Percentiles rank a stretch among this genome's conserved stretches.
These are phyloP conservation scores for Vararia minispora DNA, from an alignment of 768 basidiomycete genomes.

Conservation along the genomic window DNA sequence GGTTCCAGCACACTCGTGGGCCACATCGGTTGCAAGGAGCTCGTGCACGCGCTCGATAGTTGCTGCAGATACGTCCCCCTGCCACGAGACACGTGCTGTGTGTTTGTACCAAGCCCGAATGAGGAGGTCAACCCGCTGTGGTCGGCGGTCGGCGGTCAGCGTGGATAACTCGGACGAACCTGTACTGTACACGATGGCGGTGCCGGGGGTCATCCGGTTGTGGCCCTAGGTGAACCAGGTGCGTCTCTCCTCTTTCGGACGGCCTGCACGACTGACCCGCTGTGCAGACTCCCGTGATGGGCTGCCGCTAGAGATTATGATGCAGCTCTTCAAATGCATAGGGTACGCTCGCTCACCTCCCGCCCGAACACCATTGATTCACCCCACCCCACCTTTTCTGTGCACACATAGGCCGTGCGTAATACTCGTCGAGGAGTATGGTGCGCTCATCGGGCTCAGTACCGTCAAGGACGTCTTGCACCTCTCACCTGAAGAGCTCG, in stretches of 20 bases:
- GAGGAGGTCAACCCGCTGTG: constrained; percentile 39
- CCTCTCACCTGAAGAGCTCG: constrained; percentile 27
- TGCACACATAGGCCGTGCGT: constrained; percentile 67
- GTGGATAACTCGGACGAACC: constrained; percentile 60
- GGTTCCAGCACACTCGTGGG: constrained; percentile 57
- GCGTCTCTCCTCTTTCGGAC: constrained; percentile 19
- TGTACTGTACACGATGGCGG: constrained; percentile 48
- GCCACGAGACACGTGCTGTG: constrained; percentile 54
- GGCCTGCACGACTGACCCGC: too few relatives aligned
- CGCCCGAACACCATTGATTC: neutral
- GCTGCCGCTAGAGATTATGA: constrained; percentile 88
- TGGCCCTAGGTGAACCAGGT: constrained; percentile 97
- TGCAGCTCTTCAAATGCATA: constrained; percentile 96
- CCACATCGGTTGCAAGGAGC: constrained; percentile 79
- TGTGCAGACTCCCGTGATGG: constrained; percentile 87
- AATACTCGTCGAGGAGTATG: constrained; percentile 88
- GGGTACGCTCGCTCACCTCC: constrained; percentile 49
- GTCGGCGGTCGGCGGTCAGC: constrained; percentile 40
- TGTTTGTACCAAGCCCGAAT: constrained; percentile 46
- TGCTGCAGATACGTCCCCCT: constrained; percentile 76
- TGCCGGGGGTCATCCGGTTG: constrained; percentile 49
- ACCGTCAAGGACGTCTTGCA: constrained; percentile 95
- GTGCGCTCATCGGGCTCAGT: constrained; percentile 71
- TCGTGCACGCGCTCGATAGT: too few relatives aligned
- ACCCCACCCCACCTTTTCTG: neutral